These are phyloP conservation scores for Centella asiatica DNA, from an alignment of 129 eudicot genomes.

Conservation along the genomic window DNA sequence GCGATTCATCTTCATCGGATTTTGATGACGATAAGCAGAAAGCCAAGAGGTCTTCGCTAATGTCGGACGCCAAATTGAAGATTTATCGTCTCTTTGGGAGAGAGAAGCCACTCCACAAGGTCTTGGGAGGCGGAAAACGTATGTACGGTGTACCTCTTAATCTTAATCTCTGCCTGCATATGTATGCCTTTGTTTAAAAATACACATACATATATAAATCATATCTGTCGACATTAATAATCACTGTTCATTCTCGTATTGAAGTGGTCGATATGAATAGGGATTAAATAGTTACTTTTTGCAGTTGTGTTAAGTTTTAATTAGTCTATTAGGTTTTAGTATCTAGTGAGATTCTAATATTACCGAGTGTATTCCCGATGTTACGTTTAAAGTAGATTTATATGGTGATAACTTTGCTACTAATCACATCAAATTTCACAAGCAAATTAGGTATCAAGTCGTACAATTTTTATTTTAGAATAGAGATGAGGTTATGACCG, in stretches of 20 bases:
- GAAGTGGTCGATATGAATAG: background rate
- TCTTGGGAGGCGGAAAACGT: conserved; percentile 64
- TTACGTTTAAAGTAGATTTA: too few relatives aligned
- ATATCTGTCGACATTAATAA: background rate
- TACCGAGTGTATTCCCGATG: too few relatives aligned
- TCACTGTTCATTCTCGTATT: background rate
- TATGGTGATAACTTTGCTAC: too few relatives aligned
- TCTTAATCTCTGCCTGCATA: too few relatives aligned
- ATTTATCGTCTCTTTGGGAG: conserved; percentile 59
- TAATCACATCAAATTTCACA: too few relatives aligned
- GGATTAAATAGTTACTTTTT: background rate
- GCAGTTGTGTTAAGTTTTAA: background rate
- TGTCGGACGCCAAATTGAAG: conserved; percentile 39
- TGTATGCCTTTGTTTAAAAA: too few relatives aligned
- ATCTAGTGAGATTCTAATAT: too few relatives aligned
- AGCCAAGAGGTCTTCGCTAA: conserved; percentile 25
- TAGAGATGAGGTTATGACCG: too few relatives aligned
- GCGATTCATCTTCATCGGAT: background rate
- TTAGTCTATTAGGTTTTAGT: background rate
- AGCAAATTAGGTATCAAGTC: too few relatives aligned
- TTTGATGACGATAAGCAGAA: conserved; percentile 12
- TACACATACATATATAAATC: too few relatives aligned
- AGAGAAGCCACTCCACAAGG: conserved; percentile 55
- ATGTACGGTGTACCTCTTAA: too few relatives aligned
- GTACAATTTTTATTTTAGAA: too few relatives aligned